Evolutionary conservation across 108 stramenopile species (phyloP), one percentile per base, ranked within the genome.

Genomic region (Stephanodiscus minutulus): DNA sequence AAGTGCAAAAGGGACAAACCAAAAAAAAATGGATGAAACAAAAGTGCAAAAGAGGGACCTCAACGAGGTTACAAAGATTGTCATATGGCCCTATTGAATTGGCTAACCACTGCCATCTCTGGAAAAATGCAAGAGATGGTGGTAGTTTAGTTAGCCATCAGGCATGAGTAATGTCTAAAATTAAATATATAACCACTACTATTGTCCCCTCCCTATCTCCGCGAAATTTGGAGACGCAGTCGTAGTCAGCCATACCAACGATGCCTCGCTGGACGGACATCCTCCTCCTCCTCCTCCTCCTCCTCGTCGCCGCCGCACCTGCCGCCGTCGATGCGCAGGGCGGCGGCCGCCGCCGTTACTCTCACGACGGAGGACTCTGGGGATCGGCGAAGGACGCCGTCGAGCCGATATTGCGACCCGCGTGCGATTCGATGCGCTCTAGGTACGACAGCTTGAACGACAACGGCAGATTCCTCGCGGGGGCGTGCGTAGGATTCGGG

Each of bases 41-140:
- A 39, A 36, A 39, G 6, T 21, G 46, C 62, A 80, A 80, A 76
- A 64, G 29, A 60, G 61, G 52, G 36, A 76, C 83, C 83, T 80
- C 25, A 69, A 86, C 77, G 72, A 80, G 82, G 83, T 50, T 82
- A 54, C 81, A 84, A 86, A 86, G 50, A 84, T 71, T 86, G 54
- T 27, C 69, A 48, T 79, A 68, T 71, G 83, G 86, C 81, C 81
- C 81, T 72, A 55, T 46, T 21, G 25, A 33, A 46, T 64, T 58
- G 77, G 73, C 69, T 56, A 78, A 68, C 86, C 86, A 86, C 86
- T 71, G 86, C 78, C 71, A 79, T 84, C 86, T 86, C 86, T 84
- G 83, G 86, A 84, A 86, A 86, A 86, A 86, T 86, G 86, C 86
- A 86, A 84, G 86, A 86, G 86, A 86, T 75, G 74, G 78, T 74